Evolutionary conservation across 1,139 yeast genomes (phyloP), one percentile per base, ranked within the genome.

Genomic region (Martiniozyma asiatica): DNA sequence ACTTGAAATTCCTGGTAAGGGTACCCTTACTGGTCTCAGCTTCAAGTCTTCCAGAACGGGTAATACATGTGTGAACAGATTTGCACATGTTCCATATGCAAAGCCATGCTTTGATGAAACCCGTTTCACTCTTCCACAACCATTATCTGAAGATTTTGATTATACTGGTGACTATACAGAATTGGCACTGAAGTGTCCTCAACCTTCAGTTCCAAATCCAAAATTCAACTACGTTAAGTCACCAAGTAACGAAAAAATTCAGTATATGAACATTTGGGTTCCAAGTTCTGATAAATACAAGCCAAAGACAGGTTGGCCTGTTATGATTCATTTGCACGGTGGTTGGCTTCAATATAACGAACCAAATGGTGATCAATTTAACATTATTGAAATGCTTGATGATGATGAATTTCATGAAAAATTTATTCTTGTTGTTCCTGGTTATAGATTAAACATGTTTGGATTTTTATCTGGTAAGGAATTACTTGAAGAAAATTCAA

Each of bases 281-380:
- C 64, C 65, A 8, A 45, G 50, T 3, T 47, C 51, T n/a, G 42
- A 42, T 15, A 43, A 51, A 27, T 30, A 36, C 25, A 46, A 45
- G 24, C 63, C 61, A 4, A 34, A 34, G 14, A 48, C 38, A 10
- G 63, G 63, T 2, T 58, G 60, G 61, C 65, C 65, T 2, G 64
- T 60, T 13, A 33, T 56, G 26, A 39, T 54, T 20, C 60, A 52
- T 36, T 53, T 59, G 28, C 65, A 60, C 39, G 65, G 65, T 18
- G 65, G 64, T 5, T 58, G 56, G 51, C 42, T 60, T 16, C 65
- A 59, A 35, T 54, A 52, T 24, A 59, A 61, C 7, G 41, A 46
- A 12, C 59, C 65, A 5, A 47, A 48, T 31, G 30, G 27, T n/a
- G 37, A 30, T 7, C 34, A 28, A 14, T 40, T 40, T 24, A 39